Evolutionary conservation across 2,329 filamentous ascomycete genomes (phyloP).

Genomic region (Penicillium sp.): DNA sequence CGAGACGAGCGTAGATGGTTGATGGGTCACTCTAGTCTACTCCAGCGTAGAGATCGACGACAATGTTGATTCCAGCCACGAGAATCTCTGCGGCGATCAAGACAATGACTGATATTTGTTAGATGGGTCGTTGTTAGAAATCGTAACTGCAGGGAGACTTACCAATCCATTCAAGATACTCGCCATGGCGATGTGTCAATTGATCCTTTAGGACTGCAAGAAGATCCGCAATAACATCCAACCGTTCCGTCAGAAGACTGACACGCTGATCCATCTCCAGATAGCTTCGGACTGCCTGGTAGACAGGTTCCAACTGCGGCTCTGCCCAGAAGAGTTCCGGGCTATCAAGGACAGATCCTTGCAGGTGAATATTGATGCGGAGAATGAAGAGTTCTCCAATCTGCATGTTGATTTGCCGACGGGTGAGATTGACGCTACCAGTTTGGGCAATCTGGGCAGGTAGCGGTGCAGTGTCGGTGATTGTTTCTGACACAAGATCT

Average conservation of each 20-base stretch:
- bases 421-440: constrained; percentile 83
- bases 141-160: constrained; percentile 37
- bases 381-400: constrained; percentile 98
- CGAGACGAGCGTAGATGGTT: background rate
- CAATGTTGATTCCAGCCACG: constrained; percentile 88
- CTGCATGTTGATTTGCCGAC: constrained; percentile 97
- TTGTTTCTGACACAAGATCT: constrained; percentile 89
- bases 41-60: constrained; percentile 84
- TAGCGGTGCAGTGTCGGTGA: constrained; percentile 88
- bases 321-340: constrained; percentile 99
- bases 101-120: constrained; percentile 68
- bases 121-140: constrained; percentile 8
- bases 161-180: constrained; percentile 89
- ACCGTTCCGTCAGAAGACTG: constrained; percentile 77
- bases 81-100: constrained; percentile 94
- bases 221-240: constrained; percentile 91
- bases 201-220: constrained; percentile 93
- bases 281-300: constrained; percentile 91
- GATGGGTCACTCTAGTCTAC: constrained; percentile 46
- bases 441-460: constrained; percentile 89
- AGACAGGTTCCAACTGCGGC: constrained; percentile 92
- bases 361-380: constrained; percentile 95
- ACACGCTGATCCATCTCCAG: constrained; percentile 98
- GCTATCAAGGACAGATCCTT: constrained; percentile 92
- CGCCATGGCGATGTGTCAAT: constrained; percentile 85